Percentiles rank a stretch among this genome's conserved stretches.
phyloP scores from a whole-genome alignment of 768 basidiomycete genomes.

The Guyanaporus albipodus region DNA sequence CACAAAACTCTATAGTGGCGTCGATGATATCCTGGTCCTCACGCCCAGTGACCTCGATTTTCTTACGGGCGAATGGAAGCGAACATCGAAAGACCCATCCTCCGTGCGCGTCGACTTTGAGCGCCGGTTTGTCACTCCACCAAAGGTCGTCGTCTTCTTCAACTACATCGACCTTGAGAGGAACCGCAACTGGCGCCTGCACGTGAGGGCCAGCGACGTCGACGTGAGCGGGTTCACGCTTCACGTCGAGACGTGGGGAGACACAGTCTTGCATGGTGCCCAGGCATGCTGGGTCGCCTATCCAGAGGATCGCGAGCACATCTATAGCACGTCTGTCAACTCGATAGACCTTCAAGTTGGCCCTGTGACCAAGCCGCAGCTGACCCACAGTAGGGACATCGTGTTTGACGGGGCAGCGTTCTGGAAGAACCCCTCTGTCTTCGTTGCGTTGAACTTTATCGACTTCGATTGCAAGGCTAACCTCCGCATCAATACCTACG shows the following conservation, averaged over 20 bases:
- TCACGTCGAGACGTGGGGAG: slow-evolving; percentile 8
- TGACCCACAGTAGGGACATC: slow-evolving; percentile 3
- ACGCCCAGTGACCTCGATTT: slow-evolving; percentile 12
- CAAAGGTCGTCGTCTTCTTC: background rate
- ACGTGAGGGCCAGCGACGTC: slow-evolving; percentile 5
- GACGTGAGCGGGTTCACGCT: slow-evolving; percentile 15
- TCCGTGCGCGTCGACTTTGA: slow-evolving; percentile 4
- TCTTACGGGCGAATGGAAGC: slow-evolving; percentile 10
- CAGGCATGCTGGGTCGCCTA: slow-evolving; percentile 18
- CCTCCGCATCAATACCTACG: slow-evolving; percentile 15
- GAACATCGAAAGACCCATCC: background rate
- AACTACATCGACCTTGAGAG: background rate
- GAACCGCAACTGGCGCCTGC: background rate
- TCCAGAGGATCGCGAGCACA: slow-evolving; percentile 17
- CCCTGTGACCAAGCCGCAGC: slow-evolving; percentile 1
- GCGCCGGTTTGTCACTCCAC: background rate
- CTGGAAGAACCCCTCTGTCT: slow-evolving; percentile 16
- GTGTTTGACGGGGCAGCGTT: background rate
- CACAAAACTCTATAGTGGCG: background rate
- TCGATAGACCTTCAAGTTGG: slow-evolving; percentile 1
- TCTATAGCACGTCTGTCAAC: slow-evolving; percentile 13
- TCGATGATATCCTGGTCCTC: background rate
- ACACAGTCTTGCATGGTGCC: slow-evolving; percentile 2
- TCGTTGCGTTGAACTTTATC: slow-evolving; percentile 17
- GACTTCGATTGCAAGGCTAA: slow-evolving; percentile 4